Conservation (phyloP, 805 yeast species). For the Lipomyces starkeyi region DNA sequence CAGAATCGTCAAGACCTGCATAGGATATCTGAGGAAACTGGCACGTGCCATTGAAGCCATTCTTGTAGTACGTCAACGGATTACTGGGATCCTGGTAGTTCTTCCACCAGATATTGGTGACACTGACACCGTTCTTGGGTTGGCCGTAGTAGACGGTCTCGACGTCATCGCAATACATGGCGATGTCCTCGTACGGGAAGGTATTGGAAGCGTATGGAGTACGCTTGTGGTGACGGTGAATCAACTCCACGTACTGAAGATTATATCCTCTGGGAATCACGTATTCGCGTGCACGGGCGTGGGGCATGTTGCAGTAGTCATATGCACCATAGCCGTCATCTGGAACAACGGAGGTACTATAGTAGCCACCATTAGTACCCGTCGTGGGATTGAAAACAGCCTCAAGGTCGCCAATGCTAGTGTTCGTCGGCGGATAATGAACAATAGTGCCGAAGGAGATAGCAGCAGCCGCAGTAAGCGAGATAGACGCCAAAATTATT, state of each 20-base stretch:
- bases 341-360: constrained; percentile 36
- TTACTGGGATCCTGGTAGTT: constrained; percentile 43
- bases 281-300: constrained; percentile 47
- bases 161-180: constrained; percentile 45
- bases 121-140: constrained; percentile 34
- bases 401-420: constrained; percentile 14
- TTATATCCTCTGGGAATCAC: constrained; percentile 33
- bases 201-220: constrained; percentile 50
- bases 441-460: constrained; percentile 20
- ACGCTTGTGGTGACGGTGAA: constrained; percentile 55
- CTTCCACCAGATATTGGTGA: constrained; percentile 34
- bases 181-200: constrained; percentile 46
- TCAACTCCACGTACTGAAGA: constrained; percentile 48
- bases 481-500: neutral
- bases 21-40: constrained; percentile 52
- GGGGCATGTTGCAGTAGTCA: constrained; percentile 56
- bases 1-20: constrained; percentile 51
- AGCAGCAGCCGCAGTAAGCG: constrained; percentile 15
- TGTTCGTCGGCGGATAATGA: constrained; percentile 27
- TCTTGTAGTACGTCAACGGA: constrained; percentile 41
- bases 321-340: constrained; percentile 48
- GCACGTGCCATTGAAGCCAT: constrained; percentile 46
- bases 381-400: constrained; percentile 27
- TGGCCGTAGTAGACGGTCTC: constrained; percentile 43
- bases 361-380: constrained; percentile 44